These are phyloP conservation scores for Tulasnella calospora DNA, from an alignment of 768 basidiomycete species.

Conservation along the genomic window DNA sequence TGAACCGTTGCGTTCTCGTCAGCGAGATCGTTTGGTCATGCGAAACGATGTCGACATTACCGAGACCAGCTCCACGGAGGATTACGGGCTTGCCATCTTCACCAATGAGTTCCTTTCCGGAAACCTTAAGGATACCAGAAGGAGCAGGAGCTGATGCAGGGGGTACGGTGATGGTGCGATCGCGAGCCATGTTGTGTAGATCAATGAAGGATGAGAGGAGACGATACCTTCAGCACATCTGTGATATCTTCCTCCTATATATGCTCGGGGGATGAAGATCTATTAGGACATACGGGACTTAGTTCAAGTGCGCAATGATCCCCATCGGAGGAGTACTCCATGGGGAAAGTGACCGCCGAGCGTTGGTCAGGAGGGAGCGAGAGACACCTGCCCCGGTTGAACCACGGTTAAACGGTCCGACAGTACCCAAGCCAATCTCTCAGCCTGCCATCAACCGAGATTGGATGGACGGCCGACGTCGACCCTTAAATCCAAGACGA, in stretches of 20 bases:
- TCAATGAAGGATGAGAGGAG: background rate
- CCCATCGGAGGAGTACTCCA: background rate
- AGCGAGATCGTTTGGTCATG: constrained; percentile 31
- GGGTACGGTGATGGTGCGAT: constrained; percentile 22
- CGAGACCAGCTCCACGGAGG: constrained; percentile 65
- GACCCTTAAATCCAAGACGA: too few species aligned
- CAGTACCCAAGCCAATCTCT: background rate
- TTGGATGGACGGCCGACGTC: background rate
- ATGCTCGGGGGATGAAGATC: background rate
- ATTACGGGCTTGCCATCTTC: constrained; percentile 53
- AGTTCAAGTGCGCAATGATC: background rate
- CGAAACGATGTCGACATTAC: background rate
- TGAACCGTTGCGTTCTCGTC: constrained; percentile 31
- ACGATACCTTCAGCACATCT: background rate
- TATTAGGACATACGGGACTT: background rate
- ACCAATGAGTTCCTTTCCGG: constrained; percentile 58
- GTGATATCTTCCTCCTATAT: background rate
- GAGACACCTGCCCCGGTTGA: background rate
- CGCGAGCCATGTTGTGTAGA: constrained; percentile 1
- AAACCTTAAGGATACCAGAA: constrained; percentile 35
- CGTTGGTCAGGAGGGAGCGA: background rate
- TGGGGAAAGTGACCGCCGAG: background rate
- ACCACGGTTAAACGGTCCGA: background rate
- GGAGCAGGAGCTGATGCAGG: constrained; percentile 21
- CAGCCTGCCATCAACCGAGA: background rate